Percentiles rank a stretch among this genome's conserved stretches.
Evolutionary conservation across 2,329 filamentous ascomycete genomes (phyloP).

Genomic region (Cyphellophora europaea): DNA sequence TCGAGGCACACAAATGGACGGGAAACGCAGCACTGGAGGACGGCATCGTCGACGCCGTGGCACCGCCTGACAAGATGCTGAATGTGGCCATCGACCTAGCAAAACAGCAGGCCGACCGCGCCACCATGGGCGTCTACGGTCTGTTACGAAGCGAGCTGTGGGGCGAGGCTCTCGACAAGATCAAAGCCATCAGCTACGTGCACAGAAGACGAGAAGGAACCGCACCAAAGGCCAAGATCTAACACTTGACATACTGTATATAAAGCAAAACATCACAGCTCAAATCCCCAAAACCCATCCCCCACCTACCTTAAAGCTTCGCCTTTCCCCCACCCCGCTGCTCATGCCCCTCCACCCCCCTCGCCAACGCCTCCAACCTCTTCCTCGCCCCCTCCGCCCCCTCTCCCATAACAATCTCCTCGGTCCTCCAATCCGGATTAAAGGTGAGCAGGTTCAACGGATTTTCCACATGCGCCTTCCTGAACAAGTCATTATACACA

Average conservation of each 20-base stretch:
- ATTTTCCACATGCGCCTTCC: slow-evolving; percentile 40
- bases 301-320: slow-evolving; percentile 4
- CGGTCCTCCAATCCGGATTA: slow-evolving; percentile 38
- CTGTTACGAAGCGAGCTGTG: slow-evolving; percentile 42
- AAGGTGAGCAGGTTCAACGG: slow-evolving; percentile 40
- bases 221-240: slow-evolving; percentile 41
- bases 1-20: slow-evolving; percentile 48
- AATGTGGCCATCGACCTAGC: slow-evolving; percentile 36
- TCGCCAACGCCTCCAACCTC: slow-evolving; percentile 13
- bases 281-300: background rate
- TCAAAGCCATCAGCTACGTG: slow-evolving; percentile 45
- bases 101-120: slow-evolving; percentile 30
- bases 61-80: slow-evolving; percentile 40
- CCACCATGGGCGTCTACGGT: slow-evolving; percentile 37
- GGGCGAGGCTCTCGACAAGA: slow-evolving; percentile 43
- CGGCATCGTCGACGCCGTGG: slow-evolving; percentile 45
- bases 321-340: slow-evolving; percentile 6
- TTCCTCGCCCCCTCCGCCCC: slow-evolving; percentile 25
- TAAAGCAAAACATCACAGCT: background rate
- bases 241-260: slow-evolving; percentile 6
- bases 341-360: slow-evolving; percentile 13
- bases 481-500: slow-evolving; percentile 43
- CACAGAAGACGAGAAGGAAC: slow-evolving; percentile 35
- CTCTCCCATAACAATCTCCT: slow-evolving; percentile 40
- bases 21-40: slow-evolving; percentile 41